Base-by-base conservation (phyloP, 345 rosid genomes). In the Eucalyptus sp. region DNA sequence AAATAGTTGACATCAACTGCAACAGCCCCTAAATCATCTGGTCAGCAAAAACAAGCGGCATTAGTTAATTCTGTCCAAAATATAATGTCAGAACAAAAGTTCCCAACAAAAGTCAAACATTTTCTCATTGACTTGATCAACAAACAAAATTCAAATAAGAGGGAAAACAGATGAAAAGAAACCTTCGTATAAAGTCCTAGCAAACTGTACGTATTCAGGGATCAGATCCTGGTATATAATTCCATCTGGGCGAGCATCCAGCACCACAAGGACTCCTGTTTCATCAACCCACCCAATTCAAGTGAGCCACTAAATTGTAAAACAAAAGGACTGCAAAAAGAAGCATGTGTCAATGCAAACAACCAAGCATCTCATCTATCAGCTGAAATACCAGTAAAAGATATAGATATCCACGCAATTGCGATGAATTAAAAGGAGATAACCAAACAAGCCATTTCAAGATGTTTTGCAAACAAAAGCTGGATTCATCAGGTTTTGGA, bases 101-200 rank as follows among this genome's bases (percentile, higher is more conserved):
- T 41, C 29, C 29, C 27, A 1, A 76, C 8, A 37, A 71, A 0
- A 71, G 46, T 71, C 81, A 37, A 76, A 20, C 15, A 37, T 18
- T 20, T 76, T 44, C 27, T 37, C 27, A 76, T 71, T 37, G 81
- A 37, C 27, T 71, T 37, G 27, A 71, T 20, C 83, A 3, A 22
- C 48, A 76, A 71, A 37, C 1, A 16, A 76, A 76, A 76, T 76
- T 76, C 0, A 41, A 37, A 76, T 41, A 50, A 60, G 50, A 68
- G 2, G 0, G 81, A 56, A 58, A 71, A 88, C 48, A 24, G 76
- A 87, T 86, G 43, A 12, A 64, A 87, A 86, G 43, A 50, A 50
- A 97, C 99, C 99, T 97, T 97, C 99, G 22, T 96, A 96, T 83
- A 97, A 93, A 81, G 99, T 97, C 89, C 99, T 95, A 4, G 87